Evolutionary conservation across 352 stramenopile genomes (phyloP), one percentile per base, ranked within the genome.

Genomic region (Globisporangium nagaii): DNA sequence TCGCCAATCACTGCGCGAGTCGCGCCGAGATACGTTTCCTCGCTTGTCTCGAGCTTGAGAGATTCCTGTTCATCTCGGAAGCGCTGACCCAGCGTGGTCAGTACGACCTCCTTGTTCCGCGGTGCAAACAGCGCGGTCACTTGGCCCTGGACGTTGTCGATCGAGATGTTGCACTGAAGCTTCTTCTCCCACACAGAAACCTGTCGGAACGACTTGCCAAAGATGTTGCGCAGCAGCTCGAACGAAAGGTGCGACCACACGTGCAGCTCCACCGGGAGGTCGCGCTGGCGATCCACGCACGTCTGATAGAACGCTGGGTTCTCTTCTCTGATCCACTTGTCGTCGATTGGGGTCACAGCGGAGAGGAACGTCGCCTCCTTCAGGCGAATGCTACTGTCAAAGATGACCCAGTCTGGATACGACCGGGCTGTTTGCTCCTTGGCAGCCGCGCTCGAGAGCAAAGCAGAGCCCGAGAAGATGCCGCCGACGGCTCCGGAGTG

Each of bases 111-210:
- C 17, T 56, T 35, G 37, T 63, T 42, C 12, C 54, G 9, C 4
- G 60, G 60, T 8, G 60, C 56, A 52, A 48, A 68, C n/a, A 57
- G 60, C 0, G 56, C 45, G 6, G 50, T 31, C 9, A 68, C 27
- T 7, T 35, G 46, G 20, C 53, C 47, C 7, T 8, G 42, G 15
- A 60, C 53, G 20, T 28, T 42, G 19, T 65, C 58, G 27, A 70
- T 40, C 24, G 22, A 51, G 11, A 70, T 36, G 13, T 42, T 70
- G 48, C 62, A 63, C 47, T 62, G 58, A 17, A 69, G 56, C n/a
- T 40, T 39, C 1, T 37, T 27, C 35, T 69, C 62, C 40, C 46
- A 58, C n/a, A 31, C 28, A 28, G 62, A 58, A 20, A 69, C 17
- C 32, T 62, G 52, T 1, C 40, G 22, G 17, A 56, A 51, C 10